phyloP scores from a whole-genome alignment of 2,329 filamentous ascomycete species.

The Lecanicillium sp. region DNA sequence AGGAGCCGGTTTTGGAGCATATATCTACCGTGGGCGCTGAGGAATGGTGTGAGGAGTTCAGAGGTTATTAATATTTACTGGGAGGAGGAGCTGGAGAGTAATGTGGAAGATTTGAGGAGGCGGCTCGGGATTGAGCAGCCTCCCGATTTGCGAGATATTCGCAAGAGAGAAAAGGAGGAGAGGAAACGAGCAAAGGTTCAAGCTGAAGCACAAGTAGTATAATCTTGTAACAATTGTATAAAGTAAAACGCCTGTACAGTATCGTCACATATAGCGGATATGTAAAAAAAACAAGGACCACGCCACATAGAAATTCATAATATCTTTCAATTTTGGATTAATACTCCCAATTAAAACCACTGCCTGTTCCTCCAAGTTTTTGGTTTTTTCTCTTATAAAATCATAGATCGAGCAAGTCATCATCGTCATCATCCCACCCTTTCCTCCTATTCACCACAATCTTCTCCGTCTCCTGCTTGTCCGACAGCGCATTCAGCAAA shows the following conservation, averaged over 20 bases:
- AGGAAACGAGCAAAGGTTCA: constrained; percentile 51
- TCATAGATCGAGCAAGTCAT: constrained; percentile 60
- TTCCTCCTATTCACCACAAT: constrained; percentile 82
- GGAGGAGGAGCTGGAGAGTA: constrained; percentile 85
- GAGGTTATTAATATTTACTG: constrained; percentile 95
- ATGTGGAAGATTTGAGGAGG: constrained; percentile 65
- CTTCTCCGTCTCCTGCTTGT: constrained; percentile 70
- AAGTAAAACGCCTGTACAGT: too few species aligned
- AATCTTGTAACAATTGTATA: too few species aligned
- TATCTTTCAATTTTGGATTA: too few species aligned
- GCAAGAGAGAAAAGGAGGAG: constrained; percentile 61
- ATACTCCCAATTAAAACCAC: too few species aligned
- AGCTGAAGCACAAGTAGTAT: neutral
- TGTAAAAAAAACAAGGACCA: too few species aligned
- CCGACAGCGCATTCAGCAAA: constrained; percentile 73
- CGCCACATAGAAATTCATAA: too few species aligned
- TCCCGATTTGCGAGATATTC: constrained; percentile 72
- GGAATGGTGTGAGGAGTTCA: constrained; percentile 67
- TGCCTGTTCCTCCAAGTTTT: too few species aligned
- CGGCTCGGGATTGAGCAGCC: constrained; percentile 81
- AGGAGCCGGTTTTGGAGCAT: constrained; percentile 62
- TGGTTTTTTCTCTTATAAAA: neutral
- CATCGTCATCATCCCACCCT: constrained; percentile 78
- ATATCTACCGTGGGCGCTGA: constrained; percentile 85
- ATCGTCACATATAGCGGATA: too few species aligned